A percentile compares a stretch with the other conserved stretches of the same genome.
Conservation (phyloP, 2,329 filamentous ascomycete genomes). For the Daldinia sp. region DNA sequence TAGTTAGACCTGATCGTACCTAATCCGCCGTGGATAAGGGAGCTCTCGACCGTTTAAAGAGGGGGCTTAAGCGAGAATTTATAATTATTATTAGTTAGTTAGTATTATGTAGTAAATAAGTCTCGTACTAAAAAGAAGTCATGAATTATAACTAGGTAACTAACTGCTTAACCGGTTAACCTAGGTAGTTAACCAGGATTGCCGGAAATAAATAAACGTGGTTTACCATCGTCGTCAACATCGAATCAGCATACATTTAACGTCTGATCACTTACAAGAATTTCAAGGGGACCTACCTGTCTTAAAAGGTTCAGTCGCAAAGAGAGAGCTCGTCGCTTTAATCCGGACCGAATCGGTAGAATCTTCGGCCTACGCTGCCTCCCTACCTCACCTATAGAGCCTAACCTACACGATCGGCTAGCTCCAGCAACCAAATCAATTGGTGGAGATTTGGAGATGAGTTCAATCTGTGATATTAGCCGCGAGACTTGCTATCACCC, state of each 20-base stretch:
- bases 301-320: background rate
- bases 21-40: background rate
- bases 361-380: conserved; percentile 11
- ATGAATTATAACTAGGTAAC: too few relatives aligned
- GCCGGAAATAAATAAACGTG: too few relatives aligned
- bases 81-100: too few relatives aligned
- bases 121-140: too few relatives aligned
- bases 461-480: conserved; percentile 43
- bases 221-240: too few relatives aligned
- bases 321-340: conserved; percentile 37
- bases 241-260: too few relatives aligned
- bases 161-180: too few relatives aligned
- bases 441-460: conserved; percentile 36
- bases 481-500: conserved; percentile 41
- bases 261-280: background rate
- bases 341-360: conserved; percentile 39
- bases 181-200: too few relatives aligned
- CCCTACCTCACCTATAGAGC: conserved; percentile 9
- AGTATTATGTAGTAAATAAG: too few relatives aligned
- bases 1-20: background rate
- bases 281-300: background rate
- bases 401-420: conserved; percentile 18
- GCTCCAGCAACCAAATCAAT: conserved; percentile 27
- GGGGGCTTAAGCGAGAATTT: background rate
- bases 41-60: background rate